Conservation (phyloP, 345 rosid species). For the Brassica nigra region DNA sequence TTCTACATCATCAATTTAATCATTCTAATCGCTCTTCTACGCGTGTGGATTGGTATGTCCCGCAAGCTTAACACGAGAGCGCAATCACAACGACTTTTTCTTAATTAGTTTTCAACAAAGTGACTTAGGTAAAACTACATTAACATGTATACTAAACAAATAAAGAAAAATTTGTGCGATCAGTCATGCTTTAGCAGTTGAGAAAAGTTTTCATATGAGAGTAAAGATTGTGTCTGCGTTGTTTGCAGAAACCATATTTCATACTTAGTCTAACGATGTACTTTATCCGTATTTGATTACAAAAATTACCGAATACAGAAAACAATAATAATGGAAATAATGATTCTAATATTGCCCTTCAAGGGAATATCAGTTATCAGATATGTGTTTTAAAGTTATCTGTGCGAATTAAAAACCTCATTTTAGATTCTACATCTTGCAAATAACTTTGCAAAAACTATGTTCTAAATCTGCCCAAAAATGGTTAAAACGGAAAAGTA, state of each 20-base stretch:
- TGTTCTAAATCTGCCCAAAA: slow-evolving; percentile 2
- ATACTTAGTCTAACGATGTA: background rate
- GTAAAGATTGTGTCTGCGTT: background rate
- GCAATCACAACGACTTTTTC: background rate
- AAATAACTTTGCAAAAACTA: slow-evolving; percentile 1
- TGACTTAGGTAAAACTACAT: background rate
- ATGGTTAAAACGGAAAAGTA: slow-evolving; percentile 21
- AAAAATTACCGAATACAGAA: background rate
- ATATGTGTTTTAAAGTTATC: background rate
- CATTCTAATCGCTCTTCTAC: slow-evolving; percentile 4
- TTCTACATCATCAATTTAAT: slow-evolving; percentile 5
- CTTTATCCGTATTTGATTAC: background rate
- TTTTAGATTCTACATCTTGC: background rate
- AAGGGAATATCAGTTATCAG: background rate
- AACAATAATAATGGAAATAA: background rate
- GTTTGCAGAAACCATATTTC: background rate
- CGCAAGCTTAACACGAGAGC: background rate
- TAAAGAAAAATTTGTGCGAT: background rate
- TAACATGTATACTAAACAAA: background rate
- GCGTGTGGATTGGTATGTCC: slow-evolving; percentile 1
- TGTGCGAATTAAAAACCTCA: background rate
- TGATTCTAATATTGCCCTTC: background rate
- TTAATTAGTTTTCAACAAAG: background rate
- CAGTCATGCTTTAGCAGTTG: background rate
- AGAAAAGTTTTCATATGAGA: background rate